Conservation (phyloP, 2,329 filamentous ascomycete genomes). For the Pseudopyrenochaeta lycopersici region DNA sequence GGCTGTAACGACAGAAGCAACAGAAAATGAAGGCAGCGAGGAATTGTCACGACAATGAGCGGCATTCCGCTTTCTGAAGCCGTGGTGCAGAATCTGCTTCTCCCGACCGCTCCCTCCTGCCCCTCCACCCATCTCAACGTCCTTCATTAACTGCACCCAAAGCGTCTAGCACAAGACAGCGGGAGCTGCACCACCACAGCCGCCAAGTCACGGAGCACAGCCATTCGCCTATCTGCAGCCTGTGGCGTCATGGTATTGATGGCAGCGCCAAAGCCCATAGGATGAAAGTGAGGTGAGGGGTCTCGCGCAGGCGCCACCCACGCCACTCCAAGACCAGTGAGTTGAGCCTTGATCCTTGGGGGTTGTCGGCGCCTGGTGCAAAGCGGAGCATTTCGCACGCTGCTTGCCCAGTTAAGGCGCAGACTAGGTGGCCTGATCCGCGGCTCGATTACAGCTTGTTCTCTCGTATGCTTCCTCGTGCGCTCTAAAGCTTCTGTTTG, state of each 20-base stretch:
- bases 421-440: slow-evolving; percentile 28
- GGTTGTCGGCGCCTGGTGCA: slow-evolving; percentile 24
- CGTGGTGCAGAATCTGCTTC: neutral
- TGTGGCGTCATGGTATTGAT: slow-evolving; percentile 43
- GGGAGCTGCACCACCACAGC: slow-evolving; percentile 35
- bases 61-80: neutral
- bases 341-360: slow-evolving; percentile 27
- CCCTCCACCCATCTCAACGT: slow-evolving; percentile 17
- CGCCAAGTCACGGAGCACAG: slow-evolving; percentile 38
- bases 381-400: slow-evolving; percentile 29
- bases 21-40: slow-evolving; percentile 1
- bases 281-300: slow-evolving; percentile 27
- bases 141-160: slow-evolving; percentile 23
- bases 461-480: slow-evolving; percentile 33
- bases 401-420: slow-evolving; percentile 20
- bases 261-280: slow-evolving; percentile 23
- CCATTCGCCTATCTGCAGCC: slow-evolving; percentile 42
- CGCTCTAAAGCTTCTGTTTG: slow-evolving; percentile 34
- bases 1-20: slow-evolving; percentile 10
- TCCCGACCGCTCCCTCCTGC: neutral
- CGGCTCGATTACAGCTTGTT: slow-evolving; percentile 28
- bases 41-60: neutral
- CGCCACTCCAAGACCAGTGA: slow-evolving; percentile 38
- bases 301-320: slow-evolving; percentile 40
- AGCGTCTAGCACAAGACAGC: slow-evolving; percentile 23